Conservation (phyloP, 805 yeast genomes). For the Kuraishia capsulata region DNA sequence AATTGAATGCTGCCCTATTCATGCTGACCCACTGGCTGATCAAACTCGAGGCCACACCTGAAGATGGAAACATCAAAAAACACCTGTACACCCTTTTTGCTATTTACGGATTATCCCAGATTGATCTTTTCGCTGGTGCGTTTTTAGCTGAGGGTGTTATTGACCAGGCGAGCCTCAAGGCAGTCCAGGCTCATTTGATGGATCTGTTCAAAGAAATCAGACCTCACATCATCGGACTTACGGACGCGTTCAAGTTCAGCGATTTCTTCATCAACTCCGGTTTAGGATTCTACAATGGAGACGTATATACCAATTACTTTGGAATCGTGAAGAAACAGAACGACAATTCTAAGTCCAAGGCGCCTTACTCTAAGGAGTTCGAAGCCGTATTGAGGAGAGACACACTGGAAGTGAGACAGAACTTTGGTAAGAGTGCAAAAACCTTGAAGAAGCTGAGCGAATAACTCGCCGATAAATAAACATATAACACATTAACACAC, state of each 20-base stretch:
- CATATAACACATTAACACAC: no score
- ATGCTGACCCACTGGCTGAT: slow-evolving; percentile 31
- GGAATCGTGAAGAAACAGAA: slow-evolving; percentile 36
- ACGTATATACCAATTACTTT: slow-evolving; percentile 75
- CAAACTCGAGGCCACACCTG: slow-evolving; percentile 16
- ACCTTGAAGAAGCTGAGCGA: slow-evolving; percentile 12
- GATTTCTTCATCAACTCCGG: slow-evolving; percentile 79
- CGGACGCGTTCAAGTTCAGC: slow-evolving; percentile 77
- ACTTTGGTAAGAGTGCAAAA: slow-evolving; percentile 10
- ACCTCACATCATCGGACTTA: slow-evolving; percentile 63
- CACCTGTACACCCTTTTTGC: slow-evolving; percentile 46
- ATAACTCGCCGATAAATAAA: no score
- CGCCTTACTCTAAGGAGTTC: slow-evolving; percentile 43
- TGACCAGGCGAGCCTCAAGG: slow-evolving; percentile 36
- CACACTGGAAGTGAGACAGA: slow-evolving; percentile 24
- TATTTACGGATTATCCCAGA: slow-evolving; percentile 54
- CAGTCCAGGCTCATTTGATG: slow-evolving; percentile 31
- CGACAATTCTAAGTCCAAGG: slow-evolving; percentile 45
- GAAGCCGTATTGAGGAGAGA: slow-evolving; percentile 28
- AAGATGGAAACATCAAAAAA: slow-evolving; percentile 32
- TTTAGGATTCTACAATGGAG: slow-evolving; percentile 74
- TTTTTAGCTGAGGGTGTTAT: slow-evolving; percentile 60
- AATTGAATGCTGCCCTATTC: slow-evolving; percentile 41
- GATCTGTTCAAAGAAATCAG: slow-evolving; percentile 42
- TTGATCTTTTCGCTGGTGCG: slow-evolving; percentile 63